Base-by-base conservation (phyloP, 2,329 filamentous ascomycete species). In the Hypomyces perniciosus region DNA sequence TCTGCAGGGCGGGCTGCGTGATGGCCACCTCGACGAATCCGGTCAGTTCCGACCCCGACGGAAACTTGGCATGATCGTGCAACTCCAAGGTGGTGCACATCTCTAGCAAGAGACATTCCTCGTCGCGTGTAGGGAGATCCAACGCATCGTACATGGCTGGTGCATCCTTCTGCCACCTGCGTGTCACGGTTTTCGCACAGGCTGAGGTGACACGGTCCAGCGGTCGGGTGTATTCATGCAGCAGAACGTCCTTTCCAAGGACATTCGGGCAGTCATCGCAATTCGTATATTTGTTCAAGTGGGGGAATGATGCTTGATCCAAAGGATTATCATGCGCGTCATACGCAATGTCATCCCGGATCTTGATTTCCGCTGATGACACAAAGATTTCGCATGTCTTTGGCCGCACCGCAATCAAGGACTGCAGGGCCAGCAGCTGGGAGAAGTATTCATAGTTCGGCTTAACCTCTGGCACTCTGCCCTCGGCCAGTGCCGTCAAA, bases 401-500 rank as follows among this genome's bases (percentile, higher is more conserved):
- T 26, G 79, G 79, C 20, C 76, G 70, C 46, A 81, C 69, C 31
- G 75, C 72, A 28, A 81, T 77, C 41, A 74, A 69, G 13, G 73
- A 72, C 62, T 82, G 78, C 42, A 79, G 71, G 13, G 70, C 72
- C 13, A 83, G 65, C 4, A 83, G 75, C 60, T 78, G 74, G 8
- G 74, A 73, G 59, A 82, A 83, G 65, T 83, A 83, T 51, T 81
- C 77, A 57, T 82, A 83, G 65, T 83, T 83, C 44, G 79, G 79
- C 57, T 76, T 73, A 58, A 82, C 78, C 29, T 79, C 75, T 1
- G 80, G 79, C 37, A 83, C 71, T 29, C 76, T 71, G 26, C 74
- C 74, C 58, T 83, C 75, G 7, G 80, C 76, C 33, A 85, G 72
- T 7, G 82, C 81, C 51, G 75, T 77, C 54, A 85, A 69, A n/a